Evolutionary conservation across 345 rosid genomes (phyloP), one percentile per base, ranked within the genome.

Genomic region (Jatropha curcas): DNA sequence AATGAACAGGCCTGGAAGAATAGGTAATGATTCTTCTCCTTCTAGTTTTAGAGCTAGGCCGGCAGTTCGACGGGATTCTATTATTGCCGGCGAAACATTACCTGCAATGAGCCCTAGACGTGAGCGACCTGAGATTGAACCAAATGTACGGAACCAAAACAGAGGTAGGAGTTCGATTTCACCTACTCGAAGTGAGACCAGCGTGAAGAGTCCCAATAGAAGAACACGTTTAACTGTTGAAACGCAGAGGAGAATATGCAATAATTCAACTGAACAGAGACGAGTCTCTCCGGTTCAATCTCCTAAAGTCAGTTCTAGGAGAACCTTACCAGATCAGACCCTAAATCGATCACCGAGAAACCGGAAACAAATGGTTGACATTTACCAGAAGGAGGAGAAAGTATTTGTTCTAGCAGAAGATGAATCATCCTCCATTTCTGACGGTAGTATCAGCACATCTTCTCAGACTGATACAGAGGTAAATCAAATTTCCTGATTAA

Each of bases 381-480:
- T 81, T 70, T 59, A 56, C 68, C 71, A n/a, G 33, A 84, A 63
- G 48, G 81, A 65, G 39, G 80, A 80, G 34, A 82, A 78, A 48
- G 59, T 53, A 60, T 63, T 79, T 62, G 53, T 70, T 25, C 60
- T 73, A 0, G 83, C 76, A 2, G 90, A 88, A 71, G 95, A 87
- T 53, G 91, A 89, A 60, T 73, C 69, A 11, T 91, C 89, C 55
- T 79, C 79, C 7, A 17, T 86, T 50, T 89, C 97, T 8, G 90
- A 79, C 71, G 79, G 88, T 65, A 88, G 87, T 43, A 52, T 81
- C 31, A 86, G 88, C 80, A 60, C 87, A 10, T 74, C 82, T 58
- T 85, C 90, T 50, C 91, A 81, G 41, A 77, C 83, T 12, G 92
- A 90, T 43, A 66, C 88, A 2, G 97, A 91, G 92, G 93, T 89